Evolutionary conservation across 352 stramenopile species (phyloP), one percentile per base, ranked within the genome.

Genomic region (Phytophthora pini): DNA sequence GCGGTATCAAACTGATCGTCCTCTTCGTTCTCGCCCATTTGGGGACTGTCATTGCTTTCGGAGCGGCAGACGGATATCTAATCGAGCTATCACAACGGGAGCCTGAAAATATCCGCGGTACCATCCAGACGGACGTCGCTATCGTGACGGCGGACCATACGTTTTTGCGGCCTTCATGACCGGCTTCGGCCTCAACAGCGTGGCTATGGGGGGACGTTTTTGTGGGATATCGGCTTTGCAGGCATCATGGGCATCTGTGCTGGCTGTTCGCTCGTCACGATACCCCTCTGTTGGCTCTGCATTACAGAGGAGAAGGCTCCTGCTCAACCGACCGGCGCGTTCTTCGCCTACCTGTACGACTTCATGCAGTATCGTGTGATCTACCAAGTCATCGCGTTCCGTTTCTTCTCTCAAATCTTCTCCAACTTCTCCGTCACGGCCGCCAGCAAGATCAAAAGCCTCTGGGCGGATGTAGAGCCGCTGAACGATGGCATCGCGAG

Each of bases 31-130:
- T 84, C 32, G 73, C 76, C 5, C 77, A 77, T 24, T 63, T 88
- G 15, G 73, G 74, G 11, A 76, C 60, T 6, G 65, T 85, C 43
- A 29, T 88, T 26, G 76, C 68, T 0, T 76, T 80, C 52, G 71
- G 70, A 13, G 72, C 65, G 2, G 73, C 68, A 15, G 70, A 74
- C 45, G 79, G 71, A 2, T 69, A 84, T 27, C 44, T 86, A 12
- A 70, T 86, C 7, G 75, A 84, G 40, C n/a, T 86, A 29, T 75
- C 75, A 6, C 76, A 84, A 45, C 77, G 77, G 15, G 77, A 88
- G 40, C 66, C 79, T 2, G 44, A 61, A n/a, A 55, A 43, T 24
- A 72, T 64, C 31, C 76, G 79, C 24, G 76, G 75, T 27, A 70
- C 65, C 5, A 70, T 79, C 32, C 74, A 82, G 44, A 77, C 70